Base-by-base conservation (phyloP, 129 eudicot genomes). In the Cynara cardunculus region DNA sequence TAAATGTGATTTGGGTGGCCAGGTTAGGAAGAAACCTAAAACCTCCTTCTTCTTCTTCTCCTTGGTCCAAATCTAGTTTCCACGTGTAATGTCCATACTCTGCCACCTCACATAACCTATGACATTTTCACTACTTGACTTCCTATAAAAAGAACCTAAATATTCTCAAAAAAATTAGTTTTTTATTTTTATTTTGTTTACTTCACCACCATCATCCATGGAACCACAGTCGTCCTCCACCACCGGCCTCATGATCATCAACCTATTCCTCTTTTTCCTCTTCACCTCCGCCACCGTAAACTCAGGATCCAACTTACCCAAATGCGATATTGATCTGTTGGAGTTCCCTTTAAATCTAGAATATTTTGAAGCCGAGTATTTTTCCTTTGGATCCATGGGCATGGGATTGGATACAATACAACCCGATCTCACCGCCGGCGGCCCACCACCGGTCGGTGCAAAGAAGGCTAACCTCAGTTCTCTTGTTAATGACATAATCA, bases 361-460 rank as follows among this genome's bases (percentile, higher is more conserved):
- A 69, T 82, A 72, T 68, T 37, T 86, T 13, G 97, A 91, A 75
- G 86, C 88, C 3, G 97, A 91, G n/a, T 88, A 64, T 41, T 91
- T 87, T 83, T 12, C 87, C 10, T 77, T 81, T 79, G 84, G 87
- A 37, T 72, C 94, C 25, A 75, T 84, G 13, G 97, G 94, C 4
- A 80, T 66, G 28, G 97, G 97, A 26, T 86, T 89, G 12, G 94
- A 91, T 76, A 34, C 8, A 10, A 74, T 82, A 32, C 81, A 74
- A 3, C 94, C 97, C 0, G 10, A 83, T 25, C 72, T 91, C 10
- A 77, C 84, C 4, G 68, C 18, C 56, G 94, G 89, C 2, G 97
- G 97, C 28, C 97, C 94, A 10, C 88, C 94, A 25, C 97, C 94
- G 0, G 64, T 87, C 14, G 97, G 92, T 3, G 92, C 73, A 25